Conservation (phyloP, 306 rosid genomes). For the Pyrus pyrifolia region DNA sequence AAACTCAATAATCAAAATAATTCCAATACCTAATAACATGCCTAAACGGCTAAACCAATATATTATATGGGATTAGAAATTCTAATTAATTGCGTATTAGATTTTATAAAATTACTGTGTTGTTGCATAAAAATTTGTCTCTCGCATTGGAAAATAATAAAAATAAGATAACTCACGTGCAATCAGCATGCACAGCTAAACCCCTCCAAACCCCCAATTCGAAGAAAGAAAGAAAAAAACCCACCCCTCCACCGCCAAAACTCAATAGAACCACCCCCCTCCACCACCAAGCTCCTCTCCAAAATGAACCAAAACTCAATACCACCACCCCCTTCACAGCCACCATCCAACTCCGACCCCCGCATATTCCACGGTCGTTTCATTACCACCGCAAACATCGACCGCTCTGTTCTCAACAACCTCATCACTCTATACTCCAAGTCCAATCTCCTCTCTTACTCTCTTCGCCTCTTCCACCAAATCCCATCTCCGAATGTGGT, state of each 20-base stretch:
- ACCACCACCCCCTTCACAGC: neutral
- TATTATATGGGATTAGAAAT: too few relatives aligned
- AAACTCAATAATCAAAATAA: too few relatives aligned
- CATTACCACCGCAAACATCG: constrained; percentile 21
- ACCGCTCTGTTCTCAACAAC: constrained; percentile 35
- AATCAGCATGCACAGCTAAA: neutral
- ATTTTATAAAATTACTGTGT: too few relatives aligned
- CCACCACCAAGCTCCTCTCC: neutral
- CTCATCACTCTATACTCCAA: constrained; percentile 62
- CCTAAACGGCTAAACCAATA: too few relatives aligned
- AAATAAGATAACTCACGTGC: neutral
- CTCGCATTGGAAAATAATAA: too few relatives aligned
- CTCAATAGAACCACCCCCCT: too few relatives aligned
- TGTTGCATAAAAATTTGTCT: too few relatives aligned
- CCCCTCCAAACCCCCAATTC: neutral
- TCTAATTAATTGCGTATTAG: too few relatives aligned
- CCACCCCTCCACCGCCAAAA: too few relatives aligned
- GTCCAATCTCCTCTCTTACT: constrained; percentile 30
- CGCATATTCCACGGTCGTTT: constrained; percentile 52
- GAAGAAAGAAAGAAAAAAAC: neutral
- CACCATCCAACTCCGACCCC: constrained; percentile 37
- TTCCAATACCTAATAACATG: too few relatives aligned
- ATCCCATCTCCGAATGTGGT: constrained; percentile 62
- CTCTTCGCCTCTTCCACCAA: constrained; percentile 46
- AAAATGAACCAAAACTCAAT: neutral